These are phyloP conservation scores for Calycina herbarum DNA, from an alignment of 2,329 filamentous ascomycete species.

Conservation along the genomic window DNA sequence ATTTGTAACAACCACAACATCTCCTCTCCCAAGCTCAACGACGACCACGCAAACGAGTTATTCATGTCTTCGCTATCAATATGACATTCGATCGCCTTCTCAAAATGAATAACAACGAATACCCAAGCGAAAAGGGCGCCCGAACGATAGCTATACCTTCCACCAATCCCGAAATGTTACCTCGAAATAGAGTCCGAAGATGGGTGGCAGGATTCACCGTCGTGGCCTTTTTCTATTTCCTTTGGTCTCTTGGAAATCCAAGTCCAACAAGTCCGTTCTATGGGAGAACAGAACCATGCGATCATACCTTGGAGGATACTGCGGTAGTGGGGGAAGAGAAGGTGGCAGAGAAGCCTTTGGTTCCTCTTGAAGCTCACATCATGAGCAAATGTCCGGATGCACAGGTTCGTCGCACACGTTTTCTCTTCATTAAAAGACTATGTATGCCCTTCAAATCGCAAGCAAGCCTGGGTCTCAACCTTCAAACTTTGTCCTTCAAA, in stretches of 20 bases:
- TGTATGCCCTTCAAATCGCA: too few relatives aligned
- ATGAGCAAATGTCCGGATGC: slow-evolving; percentile 98
- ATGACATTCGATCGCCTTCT: background rate
- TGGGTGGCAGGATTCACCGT: slow-evolving; percentile 25
- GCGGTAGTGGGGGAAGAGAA: slow-evolving; percentile 1
- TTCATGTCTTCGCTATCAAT: background rate
- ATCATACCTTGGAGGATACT: background rate
- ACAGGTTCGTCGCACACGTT: slow-evolving; percentile 44
- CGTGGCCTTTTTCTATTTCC: slow-evolving; percentile 30
- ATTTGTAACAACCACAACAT: background rate
- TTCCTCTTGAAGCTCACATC: slow-evolving; percentile 90
- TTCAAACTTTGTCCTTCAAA: too few relatives aligned
- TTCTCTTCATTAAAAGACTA: background rate
- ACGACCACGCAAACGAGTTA: background rate
- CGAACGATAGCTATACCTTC: background rate
- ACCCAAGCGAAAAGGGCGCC: background rate
- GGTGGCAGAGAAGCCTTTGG: background rate
- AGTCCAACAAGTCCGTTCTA: background rate
- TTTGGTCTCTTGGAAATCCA: slow-evolving; percentile 10
- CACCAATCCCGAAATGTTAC: slow-evolving; percentile 16
- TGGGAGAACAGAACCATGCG: background rate
- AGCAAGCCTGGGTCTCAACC: too few relatives aligned
- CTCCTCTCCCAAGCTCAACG: background rate
- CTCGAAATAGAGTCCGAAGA: slow-evolving; percentile 21
- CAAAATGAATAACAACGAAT: slow-evolving; percentile 1